Evolutionary conservation across 371 early-diverging fungal genomes (phyloP).

Genomic region (Mucor racemosus): DNA sequence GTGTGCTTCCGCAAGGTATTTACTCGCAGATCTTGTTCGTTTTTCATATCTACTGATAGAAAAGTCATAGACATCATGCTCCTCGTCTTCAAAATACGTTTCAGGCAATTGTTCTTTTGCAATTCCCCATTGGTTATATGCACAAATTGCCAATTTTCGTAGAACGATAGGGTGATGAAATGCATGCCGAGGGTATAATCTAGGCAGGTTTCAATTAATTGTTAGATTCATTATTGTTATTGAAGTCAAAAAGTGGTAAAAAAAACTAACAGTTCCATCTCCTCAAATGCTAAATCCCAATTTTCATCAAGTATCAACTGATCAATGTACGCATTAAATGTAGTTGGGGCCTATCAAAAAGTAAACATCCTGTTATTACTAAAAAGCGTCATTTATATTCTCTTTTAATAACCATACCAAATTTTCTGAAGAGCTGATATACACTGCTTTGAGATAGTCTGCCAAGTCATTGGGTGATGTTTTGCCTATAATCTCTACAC

Average conservation of each 20-base stretch:
- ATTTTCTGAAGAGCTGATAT: constrained; percentile 5
- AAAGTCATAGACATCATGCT: neutral
- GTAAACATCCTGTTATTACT: neutral
- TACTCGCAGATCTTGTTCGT: neutral
- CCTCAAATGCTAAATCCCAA: constrained; percentile 12
- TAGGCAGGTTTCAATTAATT: neutral
- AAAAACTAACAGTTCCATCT: constrained; percentile 17
- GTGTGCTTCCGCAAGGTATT: constrained; percentile 7
- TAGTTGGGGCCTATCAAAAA: constrained; percentile 13
- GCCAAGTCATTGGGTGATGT: constrained; percentile 7
- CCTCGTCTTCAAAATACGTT: constrained; percentile 1
- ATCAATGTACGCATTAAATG: constrained; percentile 21
- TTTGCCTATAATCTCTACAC: constrained; percentile 19
- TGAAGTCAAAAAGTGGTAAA: neutral
- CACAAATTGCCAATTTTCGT: constrained; percentile 17
- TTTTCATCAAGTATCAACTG: neutral
- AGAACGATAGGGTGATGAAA: constrained; percentile 18
- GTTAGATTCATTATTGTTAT: neutral
- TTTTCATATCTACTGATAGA: constrained; percentile 1
- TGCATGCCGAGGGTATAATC: neutral
- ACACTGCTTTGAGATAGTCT: constrained; percentile 18
- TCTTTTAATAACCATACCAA: neutral
- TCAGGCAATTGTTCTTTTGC: constrained; percentile 7
- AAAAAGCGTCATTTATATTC: neutral
- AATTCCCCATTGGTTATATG: constrained; percentile 11